These are phyloP conservation scores for Cryptococcus sp. DNA, from an alignment of 1,284 basidiomycete species.

Conservation along the genomic window DNA sequence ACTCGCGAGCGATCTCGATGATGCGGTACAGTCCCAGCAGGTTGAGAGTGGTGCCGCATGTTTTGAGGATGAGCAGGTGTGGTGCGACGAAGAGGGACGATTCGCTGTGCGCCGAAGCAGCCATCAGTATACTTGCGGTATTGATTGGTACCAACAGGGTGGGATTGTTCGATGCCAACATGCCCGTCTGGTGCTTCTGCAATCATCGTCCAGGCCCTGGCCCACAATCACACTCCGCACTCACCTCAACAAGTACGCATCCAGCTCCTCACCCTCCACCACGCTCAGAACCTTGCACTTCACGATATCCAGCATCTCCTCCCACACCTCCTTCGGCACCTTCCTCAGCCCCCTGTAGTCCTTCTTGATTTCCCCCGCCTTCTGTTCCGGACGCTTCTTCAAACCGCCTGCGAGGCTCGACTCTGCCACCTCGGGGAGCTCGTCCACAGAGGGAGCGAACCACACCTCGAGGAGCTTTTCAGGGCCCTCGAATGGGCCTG, in stretches of 20 bases:
- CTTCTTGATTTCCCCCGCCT: conserved; percentile 13
- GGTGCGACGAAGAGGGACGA: conserved; percentile 95
- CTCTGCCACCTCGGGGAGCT: conserved; percentile 51
- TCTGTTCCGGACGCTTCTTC: conserved; percentile 25
- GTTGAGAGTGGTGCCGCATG: conserved; percentile 97
- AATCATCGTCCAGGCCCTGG: not conserved
- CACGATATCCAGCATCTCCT: conserved; percentile 95
- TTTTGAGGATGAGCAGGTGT: conserved; percentile 96
- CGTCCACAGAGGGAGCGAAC: conserved; percentile 77
- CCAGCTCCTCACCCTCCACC: conserved; percentile 78
- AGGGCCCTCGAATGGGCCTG: conserved; percentile 56
- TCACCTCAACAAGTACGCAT: conserved; percentile 93
- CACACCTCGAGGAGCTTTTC: conserved; percentile 98
- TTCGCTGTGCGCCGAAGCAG: conserved; percentile 66
- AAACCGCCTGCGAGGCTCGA: conserved; percentile 45
- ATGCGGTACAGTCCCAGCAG: conserved; percentile 89
- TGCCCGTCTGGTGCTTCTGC: not conserved
- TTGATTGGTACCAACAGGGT: too few relatives aligned
- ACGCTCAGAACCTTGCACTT: conserved; percentile 94
- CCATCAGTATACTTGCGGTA: not conserved
- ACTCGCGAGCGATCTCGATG: conserved; percentile 77
- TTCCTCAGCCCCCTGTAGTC: conserved; percentile 64
- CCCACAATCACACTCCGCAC: conserved; percentile 29
- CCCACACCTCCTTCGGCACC: conserved; percentile 78
- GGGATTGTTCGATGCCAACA: too few relatives aligned